Conservation (phyloP, 768 basidiomycete genomes). For the Fomitopsis serialis region DNA sequence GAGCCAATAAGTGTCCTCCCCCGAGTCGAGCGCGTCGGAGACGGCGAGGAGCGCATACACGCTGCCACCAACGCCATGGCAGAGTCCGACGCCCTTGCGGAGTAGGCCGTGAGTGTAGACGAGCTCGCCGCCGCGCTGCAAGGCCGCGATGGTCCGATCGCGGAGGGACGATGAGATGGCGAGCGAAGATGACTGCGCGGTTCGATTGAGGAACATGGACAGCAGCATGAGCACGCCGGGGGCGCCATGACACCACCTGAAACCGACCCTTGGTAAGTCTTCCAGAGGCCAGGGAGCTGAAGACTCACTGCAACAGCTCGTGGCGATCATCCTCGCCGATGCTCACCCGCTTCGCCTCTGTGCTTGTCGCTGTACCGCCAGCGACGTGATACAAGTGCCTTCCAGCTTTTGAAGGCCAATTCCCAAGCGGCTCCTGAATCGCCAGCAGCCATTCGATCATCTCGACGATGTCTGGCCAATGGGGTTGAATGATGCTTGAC, state of each 20-base stretch:
- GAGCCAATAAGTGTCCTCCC: constrained; percentile 23
- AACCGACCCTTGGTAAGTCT: background rate
- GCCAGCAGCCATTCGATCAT: constrained; percentile 44
- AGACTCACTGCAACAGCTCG: constrained; percentile 43
- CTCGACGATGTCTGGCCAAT: constrained; percentile 35
- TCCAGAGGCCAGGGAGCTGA: background rate
- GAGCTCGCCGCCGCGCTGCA: constrained; percentile 35
- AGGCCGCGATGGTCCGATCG: constrained; percentile 25
- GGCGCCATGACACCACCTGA: constrained; percentile 59
- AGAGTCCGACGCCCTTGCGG: constrained; percentile 54
- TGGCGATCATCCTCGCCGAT: constrained; percentile 18
- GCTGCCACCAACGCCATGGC: constrained; percentile 53
- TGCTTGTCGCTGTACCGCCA: constrained; percentile 4
- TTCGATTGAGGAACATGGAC: constrained; percentile 34
- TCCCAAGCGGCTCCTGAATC: constrained; percentile 41
- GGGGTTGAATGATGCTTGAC: constrained; percentile 25
- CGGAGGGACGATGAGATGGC: constrained; percentile 20
- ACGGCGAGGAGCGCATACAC: constrained; percentile 47
- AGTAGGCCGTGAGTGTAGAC: constrained; percentile 46
- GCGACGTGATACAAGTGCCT: constrained; percentile 6
- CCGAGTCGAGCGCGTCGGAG: constrained; percentile 36
- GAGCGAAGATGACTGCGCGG: constrained; percentile 14
- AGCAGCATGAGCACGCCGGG: constrained; percentile 45
- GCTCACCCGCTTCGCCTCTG: constrained; percentile 3
- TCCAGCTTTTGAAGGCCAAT: constrained; percentile 45